phyloP scores from a whole-genome alignment of 768 basidiomycete species.

The Tulasnella sp. region DNA sequence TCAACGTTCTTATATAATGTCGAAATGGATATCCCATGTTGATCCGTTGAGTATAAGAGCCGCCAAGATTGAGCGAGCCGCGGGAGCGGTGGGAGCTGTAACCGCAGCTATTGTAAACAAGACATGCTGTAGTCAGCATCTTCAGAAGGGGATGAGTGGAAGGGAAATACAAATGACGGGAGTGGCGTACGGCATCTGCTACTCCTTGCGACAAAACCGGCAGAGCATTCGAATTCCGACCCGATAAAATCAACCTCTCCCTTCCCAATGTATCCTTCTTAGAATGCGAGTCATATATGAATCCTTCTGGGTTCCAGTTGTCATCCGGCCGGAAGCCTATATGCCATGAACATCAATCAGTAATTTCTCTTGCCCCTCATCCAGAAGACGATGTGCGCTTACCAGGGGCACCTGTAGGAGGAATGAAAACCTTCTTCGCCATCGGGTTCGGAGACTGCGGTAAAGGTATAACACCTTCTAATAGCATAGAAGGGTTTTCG shows the following conservation, averaged over 20 bases:
- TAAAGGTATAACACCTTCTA: too few species aligned
- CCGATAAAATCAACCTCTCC: slow-evolving; percentile 38
- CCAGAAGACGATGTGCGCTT: neutral
- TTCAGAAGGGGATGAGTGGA: slow-evolving; percentile 1
- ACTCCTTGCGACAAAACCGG: slow-evolving; percentile 43
- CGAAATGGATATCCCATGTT: slow-evolving; percentile 85
- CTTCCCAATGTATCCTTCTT: slow-evolving; percentile 30
- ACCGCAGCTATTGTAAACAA: slow-evolving; percentile 45
- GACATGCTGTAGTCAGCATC: neutral
- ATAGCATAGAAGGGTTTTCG: neutral
- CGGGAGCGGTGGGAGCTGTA: slow-evolving; percentile 60
- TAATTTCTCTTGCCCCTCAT: neutral
- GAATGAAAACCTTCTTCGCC: slow-evolving; percentile 34
- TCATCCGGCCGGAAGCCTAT: slow-evolving; percentile 50
- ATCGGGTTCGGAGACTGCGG: slow-evolving; percentile 32
- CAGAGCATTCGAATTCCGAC: slow-evolving; percentile 45
- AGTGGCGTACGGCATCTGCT: slow-evolving; percentile 47
- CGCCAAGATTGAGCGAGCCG: slow-evolving; percentile 65
- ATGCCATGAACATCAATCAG: neutral
- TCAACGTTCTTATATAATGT: slow-evolving; percentile 55
- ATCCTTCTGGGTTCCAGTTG: slow-evolving; percentile 58
- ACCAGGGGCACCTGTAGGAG: slow-evolving; percentile 57
- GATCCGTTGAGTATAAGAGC: slow-evolving; percentile 82
- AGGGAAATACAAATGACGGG: neutral
- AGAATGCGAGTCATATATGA: slow-evolving; percentile 27